Conservation (phyloP, 257 asterid species). For the Solanum tacnaense region DNA sequence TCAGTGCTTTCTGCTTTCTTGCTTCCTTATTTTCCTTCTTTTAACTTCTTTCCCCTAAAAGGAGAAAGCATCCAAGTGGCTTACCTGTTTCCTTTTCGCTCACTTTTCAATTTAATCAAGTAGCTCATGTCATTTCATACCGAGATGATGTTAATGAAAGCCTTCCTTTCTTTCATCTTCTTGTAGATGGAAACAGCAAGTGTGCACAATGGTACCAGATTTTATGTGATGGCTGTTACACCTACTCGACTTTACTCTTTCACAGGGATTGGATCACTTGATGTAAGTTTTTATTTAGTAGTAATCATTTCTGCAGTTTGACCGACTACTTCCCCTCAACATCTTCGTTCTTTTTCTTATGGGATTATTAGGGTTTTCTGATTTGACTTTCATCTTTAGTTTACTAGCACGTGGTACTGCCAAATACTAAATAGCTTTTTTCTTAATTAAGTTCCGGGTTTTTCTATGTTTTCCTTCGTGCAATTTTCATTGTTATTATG, state of each 20-base stretch:
- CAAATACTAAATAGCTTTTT: not conserved
- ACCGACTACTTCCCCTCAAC: not conserved
- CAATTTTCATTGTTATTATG: not conserved
- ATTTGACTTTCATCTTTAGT: not conserved
- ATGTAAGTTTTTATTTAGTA: conserved; percentile 35
- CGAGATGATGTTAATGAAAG: not conserved
- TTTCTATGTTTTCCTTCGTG: not conserved
- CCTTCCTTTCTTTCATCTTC: not conserved
- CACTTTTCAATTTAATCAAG: not conserved
- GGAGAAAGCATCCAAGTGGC: not conserved
- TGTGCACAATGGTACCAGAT: conserved; percentile 53
- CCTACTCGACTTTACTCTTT: conserved; percentile 94
- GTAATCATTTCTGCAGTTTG: not conserved
- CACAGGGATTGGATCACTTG: conserved; percentile 83
- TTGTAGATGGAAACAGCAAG: conserved; percentile 85
- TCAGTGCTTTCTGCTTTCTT: not conserved
- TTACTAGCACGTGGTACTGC: not conserved
- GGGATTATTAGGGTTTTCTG: not conserved
- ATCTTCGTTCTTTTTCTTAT: not conserved
- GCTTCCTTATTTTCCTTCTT: not conserved
- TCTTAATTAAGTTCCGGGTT: not conserved
- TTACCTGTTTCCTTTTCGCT: not conserved
- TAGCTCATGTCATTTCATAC: not conserved
- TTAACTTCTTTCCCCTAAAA: not conserved
- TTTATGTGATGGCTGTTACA: conserved; percentile 96